Percentiles rank a stretch among this genome's conserved stretches.
phyloP scores from a whole-genome alignment of 305 asterid species.

The Striga hermonthica region DNA sequence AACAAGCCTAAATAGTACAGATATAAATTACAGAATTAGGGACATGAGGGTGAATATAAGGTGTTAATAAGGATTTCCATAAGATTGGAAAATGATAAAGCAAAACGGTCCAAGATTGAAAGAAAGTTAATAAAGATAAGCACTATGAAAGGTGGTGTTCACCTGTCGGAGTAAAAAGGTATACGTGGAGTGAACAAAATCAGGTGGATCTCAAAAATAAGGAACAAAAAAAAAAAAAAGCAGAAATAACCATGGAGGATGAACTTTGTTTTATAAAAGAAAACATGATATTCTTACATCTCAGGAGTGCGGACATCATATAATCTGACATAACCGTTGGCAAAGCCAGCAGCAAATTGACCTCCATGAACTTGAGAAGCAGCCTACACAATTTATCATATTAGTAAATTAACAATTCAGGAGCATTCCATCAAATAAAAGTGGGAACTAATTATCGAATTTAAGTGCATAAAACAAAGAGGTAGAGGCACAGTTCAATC shows the following conservation, averaged over 20 bases:
- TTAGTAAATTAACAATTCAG: conserved; percentile 26
- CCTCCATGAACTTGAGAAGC: conserved; percentile 97
- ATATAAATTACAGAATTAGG: not conserved
- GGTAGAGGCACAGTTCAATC: too few species aligned
- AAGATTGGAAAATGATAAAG: too few species aligned
- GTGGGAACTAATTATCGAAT: conserved; percentile 3
- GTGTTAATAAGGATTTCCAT: not conserved
- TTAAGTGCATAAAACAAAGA: too few species aligned
- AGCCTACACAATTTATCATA: conserved; percentile 48
- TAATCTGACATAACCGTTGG: conserved; percentile 84
- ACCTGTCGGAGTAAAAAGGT: too few species aligned
- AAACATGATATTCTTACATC: conserved; percentile 50
- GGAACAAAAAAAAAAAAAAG: too few species aligned
- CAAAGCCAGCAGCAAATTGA: conserved; percentile 91
- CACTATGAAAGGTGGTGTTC: too few species aligned
- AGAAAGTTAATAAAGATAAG: too few species aligned
- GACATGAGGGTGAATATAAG: not conserved
- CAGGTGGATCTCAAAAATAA: too few species aligned
- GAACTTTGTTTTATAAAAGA: too few species aligned
- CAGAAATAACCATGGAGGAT: too few species aligned
- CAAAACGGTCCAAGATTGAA: too few species aligned
- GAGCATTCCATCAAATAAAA: conserved; percentile 8
- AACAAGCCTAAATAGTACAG: conserved; percentile 58
- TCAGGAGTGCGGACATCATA: conserved; percentile 86
- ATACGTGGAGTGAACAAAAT: too few species aligned